phyloP scores from a whole-genome alignment of 148 eudicot species.

The Fagopyrum homotropicum region DNA sequence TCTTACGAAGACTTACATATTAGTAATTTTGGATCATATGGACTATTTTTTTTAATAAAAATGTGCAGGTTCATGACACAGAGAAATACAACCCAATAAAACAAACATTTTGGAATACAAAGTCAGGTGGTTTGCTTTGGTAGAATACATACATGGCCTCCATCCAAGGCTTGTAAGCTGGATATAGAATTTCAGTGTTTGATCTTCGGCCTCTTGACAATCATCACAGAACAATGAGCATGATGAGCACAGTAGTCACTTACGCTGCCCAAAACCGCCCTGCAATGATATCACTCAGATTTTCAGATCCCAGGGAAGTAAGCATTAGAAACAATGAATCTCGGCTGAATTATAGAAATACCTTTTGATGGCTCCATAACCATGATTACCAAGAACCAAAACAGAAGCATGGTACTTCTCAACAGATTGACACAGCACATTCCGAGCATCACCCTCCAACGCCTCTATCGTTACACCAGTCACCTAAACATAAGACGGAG shows the following conservation, averaged over 20 bases:
- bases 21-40: neutral
- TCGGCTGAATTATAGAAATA: neutral
- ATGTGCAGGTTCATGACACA: neutral
- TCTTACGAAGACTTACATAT: no score
- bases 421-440: slow-evolving; percentile 15
- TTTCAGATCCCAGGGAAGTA: neutral
- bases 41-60: neutral
- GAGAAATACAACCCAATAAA: neutral
- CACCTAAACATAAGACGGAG: slow-evolving; percentile 4
- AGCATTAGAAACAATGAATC: neutral
- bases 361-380: slow-evolving; percentile 18
- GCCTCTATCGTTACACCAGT: neutral
- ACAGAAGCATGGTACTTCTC: slow-evolving; percentile 16
- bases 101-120: neutral
- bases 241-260: slow-evolving; percentile 83
- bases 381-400: slow-evolving; percentile 15
- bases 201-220: slow-evolving; percentile 13
- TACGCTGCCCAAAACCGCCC: slow-evolving; percentile 88
- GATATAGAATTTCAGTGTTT: neutral
- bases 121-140: neutral
- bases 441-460: slow-evolving; percentile 16
- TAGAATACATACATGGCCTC: neutral
- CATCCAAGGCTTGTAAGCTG: neutral
- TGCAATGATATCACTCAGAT: slow-evolving; percentile 20
- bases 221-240: slow-evolving; percentile 17